Percentiles rank a stretch among this genome's conserved stretches.
phyloP scores from a whole-genome alignment of 306 rosid species.

The Corylus heterophylla region DNA sequence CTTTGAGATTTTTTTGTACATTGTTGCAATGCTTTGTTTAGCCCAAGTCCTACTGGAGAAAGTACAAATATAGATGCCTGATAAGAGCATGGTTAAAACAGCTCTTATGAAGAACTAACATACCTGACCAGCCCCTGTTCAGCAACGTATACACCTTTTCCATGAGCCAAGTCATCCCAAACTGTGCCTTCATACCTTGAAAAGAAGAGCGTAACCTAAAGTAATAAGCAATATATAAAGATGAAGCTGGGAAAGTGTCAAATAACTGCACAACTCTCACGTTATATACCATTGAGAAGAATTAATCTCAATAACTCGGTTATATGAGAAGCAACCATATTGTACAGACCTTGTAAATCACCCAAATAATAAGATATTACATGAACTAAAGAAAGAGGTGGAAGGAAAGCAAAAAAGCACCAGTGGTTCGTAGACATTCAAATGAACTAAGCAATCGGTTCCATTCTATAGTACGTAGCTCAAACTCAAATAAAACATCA shows the following conservation, averaged over 20 bases:
- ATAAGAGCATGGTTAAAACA: background rate
- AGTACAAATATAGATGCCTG: background rate
- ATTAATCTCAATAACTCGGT: background rate
- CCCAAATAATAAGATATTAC: background rate
- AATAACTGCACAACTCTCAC: background rate
- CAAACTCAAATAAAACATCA: background rate
- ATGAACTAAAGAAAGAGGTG: background rate
- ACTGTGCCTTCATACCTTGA: constrained; percentile 91
- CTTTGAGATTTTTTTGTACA: background rate
- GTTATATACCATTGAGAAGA: background rate
- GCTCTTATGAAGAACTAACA: constrained; percentile 16
- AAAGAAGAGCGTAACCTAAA: background rate
- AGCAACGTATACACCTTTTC: constrained; percentile 82
- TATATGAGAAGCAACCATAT: background rate
- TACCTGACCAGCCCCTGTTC: constrained; percentile 78
- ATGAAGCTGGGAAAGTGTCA: background rate
- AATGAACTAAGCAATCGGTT: background rate
- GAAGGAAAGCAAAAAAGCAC: background rate
- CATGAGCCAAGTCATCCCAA: constrained; percentile 99
- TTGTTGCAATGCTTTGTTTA: background rate
- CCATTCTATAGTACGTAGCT: background rate
- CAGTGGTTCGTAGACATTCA: background rate
- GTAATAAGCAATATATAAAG: background rate
- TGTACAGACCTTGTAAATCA: background rate
- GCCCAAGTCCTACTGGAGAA: background rate